These are phyloP conservation scores for Phanerochaete sordida DNA, from an alignment of 768 basidiomycete genomes.

Conservation along the genomic window DNA sequence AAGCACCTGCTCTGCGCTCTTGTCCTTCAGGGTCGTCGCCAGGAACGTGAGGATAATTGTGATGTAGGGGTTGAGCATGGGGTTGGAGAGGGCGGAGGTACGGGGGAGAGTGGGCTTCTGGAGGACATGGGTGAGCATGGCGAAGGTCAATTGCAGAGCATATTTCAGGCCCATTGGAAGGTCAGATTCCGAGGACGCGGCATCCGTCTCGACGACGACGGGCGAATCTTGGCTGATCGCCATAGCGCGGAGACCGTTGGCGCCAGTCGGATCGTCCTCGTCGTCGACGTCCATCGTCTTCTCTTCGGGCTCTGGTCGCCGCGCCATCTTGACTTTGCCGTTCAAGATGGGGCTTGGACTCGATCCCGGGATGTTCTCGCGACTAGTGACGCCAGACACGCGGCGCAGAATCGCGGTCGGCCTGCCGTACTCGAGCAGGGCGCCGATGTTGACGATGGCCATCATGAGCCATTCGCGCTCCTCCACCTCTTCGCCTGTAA, in stretches of 20 bases:
- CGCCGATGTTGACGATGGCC: conserved; percentile 79
- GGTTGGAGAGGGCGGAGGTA: conserved; percentile 46
- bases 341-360: conserved; percentile 43
- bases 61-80: conserved; percentile 81
- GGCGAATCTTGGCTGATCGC: conserved; percentile 28
- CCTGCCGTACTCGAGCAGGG: conserved; percentile 86
- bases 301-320: conserved; percentile 37
- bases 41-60: conserved; percentile 87
- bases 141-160: conserved; percentile 76
- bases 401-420: conserved; percentile 66
- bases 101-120: conserved; percentile 57
- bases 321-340: conserved; percentile 33
- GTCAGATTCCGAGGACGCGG: conserved; percentile 35
- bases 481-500: conserved; percentile 44
- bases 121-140: conserved; percentile 71
- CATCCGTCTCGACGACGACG: conserved; percentile 22
- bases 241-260: conserved; percentile 24
- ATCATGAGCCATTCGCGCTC: conserved; percentile 97
- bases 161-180: conserved; percentile 65
- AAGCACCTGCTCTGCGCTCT: conserved; percentile 55
- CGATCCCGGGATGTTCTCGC: conserved; percentile 29
- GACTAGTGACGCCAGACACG: conserved; percentile 45
- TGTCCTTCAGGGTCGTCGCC: conserved; percentile 66
- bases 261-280: conserved; percentile 25
- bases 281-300: conserved; percentile 68